Evolutionary conservation across 148 eudicot genomes (phyloP), one percentile per base, ranked within the genome.

Genomic region (Selenicereus undatus): DNA sequence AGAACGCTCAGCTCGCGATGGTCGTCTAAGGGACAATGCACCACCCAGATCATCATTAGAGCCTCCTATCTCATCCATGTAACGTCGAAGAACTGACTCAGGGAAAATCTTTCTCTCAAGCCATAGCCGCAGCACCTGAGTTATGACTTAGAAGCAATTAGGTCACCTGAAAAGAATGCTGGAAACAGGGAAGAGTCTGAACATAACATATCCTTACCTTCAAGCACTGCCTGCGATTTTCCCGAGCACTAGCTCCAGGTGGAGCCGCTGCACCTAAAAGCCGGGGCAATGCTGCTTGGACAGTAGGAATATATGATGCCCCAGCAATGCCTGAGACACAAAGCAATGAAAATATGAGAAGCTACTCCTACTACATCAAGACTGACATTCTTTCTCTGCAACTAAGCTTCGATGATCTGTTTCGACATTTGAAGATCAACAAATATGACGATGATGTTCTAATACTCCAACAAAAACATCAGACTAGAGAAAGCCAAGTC

Each of bases 71-170:
- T 86, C 95, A 84, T 90, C 93, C 88, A 96, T 89, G 85, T 80
- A 84, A 29, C 87, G 92, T 14, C 93, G 91, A 80, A 96, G 91
- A 82, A 92, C 83, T 48, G 95, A 77, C 76, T 93, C 98, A 6
- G 99, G 99, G 52, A 93, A 82, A 83, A 96, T 93, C 86, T 96
- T 96, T 86, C 99, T 88, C 90, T 96, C 98, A 73, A 92, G 95
- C 99, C 99, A 96, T 77, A 96, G 73, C 32, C 94, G 89, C 86
- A 95, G 82, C 71, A 95, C 98, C 97, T 93, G 45, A 16, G 51
- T 43, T 45, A 78, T 70, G 48, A 48, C 17, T 26, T 66, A 27
- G 17, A 30, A 64, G 56, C 20, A 52, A 68, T 68, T 26, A 43
- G 74, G 18, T 72, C 68, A 58, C 54, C 51, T 26, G n/a, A 68